Base-by-base conservation (phyloP, 805 yeast genomes). In the Suhomyces kilbournensis region DNA sequence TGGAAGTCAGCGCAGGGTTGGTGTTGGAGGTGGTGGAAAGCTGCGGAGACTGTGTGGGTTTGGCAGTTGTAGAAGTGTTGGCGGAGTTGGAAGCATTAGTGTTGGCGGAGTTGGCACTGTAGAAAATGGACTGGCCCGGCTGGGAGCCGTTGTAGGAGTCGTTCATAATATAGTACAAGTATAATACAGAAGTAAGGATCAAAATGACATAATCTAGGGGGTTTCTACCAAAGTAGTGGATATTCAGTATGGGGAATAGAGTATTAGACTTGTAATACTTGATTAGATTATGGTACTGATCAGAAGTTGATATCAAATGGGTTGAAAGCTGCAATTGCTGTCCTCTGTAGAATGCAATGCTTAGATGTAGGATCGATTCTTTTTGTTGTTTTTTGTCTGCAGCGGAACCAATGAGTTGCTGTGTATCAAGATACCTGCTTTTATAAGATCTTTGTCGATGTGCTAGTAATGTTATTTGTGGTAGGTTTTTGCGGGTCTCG, bases 81-180 rank as follows among this genome's bases (percentile, higher is more conserved):
- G 46, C 10, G 15, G 46, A 12, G 39, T 22, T 32, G 49, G 45
- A 8, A 15, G 50, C 14, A 39, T 49, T 22, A 19, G 48, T 14
- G 44, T 39, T 35, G 23, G 39, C 28, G 48, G 43, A 19, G 12
- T 40, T 39, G 42, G 51, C 12, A 20, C 23, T 46, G 44, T 44
- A 49, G 51, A 43, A 49, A 2, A 49, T 32, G 35, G 47, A 34
- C 46, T 38, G 51, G 47, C 34, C 23, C 30, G 51, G 2, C 20
- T 44, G 51, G 20, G 50, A 6, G 14, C 23, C 22, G 14, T 22
- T 42, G 38, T 44, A 49, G 28, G 46, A 28, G 32, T 49, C 51
- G 44, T 49, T 49, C 51, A 49, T 49, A 34, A 17, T 38, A 38
- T 38, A 38, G 22, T 38, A 38, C 42, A 38, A 12, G 9, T 38